These are phyloP conservation scores for Apiotrichum brassicae DNA, from an alignment of 1,284 basidiomycete species.

Conservation along the genomic window DNA sequence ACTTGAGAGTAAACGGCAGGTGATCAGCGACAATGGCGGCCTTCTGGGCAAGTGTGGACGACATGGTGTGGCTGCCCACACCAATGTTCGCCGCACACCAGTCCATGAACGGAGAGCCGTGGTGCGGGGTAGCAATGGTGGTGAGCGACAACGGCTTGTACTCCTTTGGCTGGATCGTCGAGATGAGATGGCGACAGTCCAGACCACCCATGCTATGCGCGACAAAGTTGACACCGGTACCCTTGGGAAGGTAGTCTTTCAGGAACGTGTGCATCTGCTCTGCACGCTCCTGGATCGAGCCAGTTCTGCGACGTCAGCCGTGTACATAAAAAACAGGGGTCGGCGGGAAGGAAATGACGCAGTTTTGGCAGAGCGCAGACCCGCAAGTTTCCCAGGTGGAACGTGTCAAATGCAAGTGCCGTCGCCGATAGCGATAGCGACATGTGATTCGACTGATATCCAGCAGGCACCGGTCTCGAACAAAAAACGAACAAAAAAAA, in stretches of 20 bases:
- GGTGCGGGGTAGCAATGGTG: slow-evolving; percentile 87
- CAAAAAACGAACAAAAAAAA: neutral
- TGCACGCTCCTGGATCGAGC: slow-evolving; percentile 80
- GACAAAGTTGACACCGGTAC: slow-evolving; percentile 81
- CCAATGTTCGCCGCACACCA: slow-evolving; percentile 93
- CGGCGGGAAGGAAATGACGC: too few species aligned
- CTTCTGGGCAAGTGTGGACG: slow-evolving; percentile 17
- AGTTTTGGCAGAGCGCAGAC: too few species aligned
- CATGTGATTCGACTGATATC: too few species aligned
- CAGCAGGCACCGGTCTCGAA: too few species aligned
- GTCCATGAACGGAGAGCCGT: slow-evolving; percentile 97
- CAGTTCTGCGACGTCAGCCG: slow-evolving; percentile 61
- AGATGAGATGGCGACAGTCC: slow-evolving; percentile 87
- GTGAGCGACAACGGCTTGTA: slow-evolving; percentile 86
- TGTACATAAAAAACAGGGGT: too few species aligned
- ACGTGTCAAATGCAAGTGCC: neutral
- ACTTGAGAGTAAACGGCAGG: slow-evolving; percentile 50
- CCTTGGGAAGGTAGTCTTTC: slow-evolving; percentile 54
- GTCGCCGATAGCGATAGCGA: too few species aligned
- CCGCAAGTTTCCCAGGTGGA: too few species aligned
- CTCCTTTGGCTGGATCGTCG: slow-evolving; percentile 70
- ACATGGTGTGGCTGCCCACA: slow-evolving; percentile 54
- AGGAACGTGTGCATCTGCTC: slow-evolving; percentile 71
- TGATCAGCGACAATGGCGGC: slow-evolving; percentile 27
- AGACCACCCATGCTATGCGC: slow-evolving; percentile 93